These are phyloP conservation scores for Eucalyptus curtisii DNA, from an alignment of 345 rosid genomes.

Conservation along the genomic window DNA sequence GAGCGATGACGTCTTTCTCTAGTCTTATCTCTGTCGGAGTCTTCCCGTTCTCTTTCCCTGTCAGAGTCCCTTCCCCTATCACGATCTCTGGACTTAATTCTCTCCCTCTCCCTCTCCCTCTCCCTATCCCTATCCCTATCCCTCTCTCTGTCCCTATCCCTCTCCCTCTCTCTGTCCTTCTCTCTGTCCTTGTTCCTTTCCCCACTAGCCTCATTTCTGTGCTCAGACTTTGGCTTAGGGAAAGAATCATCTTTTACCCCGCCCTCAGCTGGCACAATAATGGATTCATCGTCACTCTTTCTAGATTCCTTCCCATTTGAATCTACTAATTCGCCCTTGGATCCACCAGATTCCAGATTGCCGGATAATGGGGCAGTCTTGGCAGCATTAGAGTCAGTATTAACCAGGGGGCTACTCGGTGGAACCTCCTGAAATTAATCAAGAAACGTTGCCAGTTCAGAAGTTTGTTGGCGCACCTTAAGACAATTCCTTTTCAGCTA, in stretches of 20 bases:
- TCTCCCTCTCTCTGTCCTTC: not conserved
- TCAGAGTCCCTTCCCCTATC: conserved; percentile 76
- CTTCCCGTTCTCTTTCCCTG: conserved; percentile 63
- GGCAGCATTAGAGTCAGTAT: conserved; percentile 16
- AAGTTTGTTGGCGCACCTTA: not conserved
- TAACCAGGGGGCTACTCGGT: conserved; percentile 20
- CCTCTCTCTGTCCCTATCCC: conserved; percentile 45
- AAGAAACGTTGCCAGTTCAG: not conserved
- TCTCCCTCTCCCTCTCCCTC: conserved; percentile 32
- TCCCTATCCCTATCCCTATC: conserved; percentile 6
- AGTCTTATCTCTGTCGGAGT: conserved; percentile 44
- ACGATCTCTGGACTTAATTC: conserved; percentile 38
- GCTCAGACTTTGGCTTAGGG: conserved; percentile 38
- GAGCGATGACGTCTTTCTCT: conserved; percentile 62
- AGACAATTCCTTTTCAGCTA: not conserved
- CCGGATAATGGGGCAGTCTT: conserved; percentile 19
- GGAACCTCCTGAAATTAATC: conserved; percentile 38
- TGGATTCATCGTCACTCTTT: conserved; percentile 57
- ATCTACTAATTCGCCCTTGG: conserved; percentile 29
- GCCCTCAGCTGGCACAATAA: conserved; percentile 20
- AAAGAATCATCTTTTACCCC: conserved; percentile 34
- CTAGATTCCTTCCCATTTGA: conserved; percentile 36
- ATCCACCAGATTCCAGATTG: conserved; percentile 32
- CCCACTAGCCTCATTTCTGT: conserved; percentile 28
- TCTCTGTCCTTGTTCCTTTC: conserved; percentile 71